Evolutionary conservation across 371 early-diverging fungal genomes (phyloP).

Genomic region (Parasitella parasitica): DNA sequence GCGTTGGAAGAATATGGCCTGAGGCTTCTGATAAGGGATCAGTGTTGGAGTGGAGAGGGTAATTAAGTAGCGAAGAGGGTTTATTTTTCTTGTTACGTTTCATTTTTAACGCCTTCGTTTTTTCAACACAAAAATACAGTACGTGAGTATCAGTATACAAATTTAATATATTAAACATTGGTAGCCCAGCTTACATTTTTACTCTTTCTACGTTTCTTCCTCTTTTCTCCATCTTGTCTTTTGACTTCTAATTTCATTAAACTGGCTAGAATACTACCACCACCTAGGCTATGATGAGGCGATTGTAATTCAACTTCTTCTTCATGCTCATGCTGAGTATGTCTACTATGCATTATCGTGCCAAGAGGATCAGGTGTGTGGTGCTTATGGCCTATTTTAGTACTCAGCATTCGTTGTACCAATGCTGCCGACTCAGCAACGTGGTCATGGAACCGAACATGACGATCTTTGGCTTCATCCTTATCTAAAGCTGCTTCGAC

Average conservation of each 20-base stretch:
- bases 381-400: slow-evolving; percentile 3
- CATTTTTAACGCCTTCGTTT: not conserved
- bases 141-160: too few relatives aligned
- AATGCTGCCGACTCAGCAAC: slow-evolving; percentile 45
- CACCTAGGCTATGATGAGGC: not conserved
- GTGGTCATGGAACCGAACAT: slow-evolving; percentile 48
- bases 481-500: slow-evolving; percentile 48
- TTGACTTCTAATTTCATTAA: slow-evolving; percentile 47
- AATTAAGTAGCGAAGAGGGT: slow-evolving; percentile 2
- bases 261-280: slow-evolving; percentile 42
- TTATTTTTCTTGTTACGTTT: slow-evolving; percentile 1
- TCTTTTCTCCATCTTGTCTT: not conserved
- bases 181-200: not conserved
- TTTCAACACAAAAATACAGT: too few relatives aligned
- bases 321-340: not conserved
- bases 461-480: slow-evolving; percentile 42
- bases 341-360: not conserved
- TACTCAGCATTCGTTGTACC: slow-evolving; percentile 42
- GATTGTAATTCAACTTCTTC: not conserved
- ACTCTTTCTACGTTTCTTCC: not conserved
- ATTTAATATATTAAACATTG: too few relatives aligned
- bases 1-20: not conserved
- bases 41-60: slow-evolving; percentile 9
- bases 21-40: not conserved
- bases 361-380: not conserved